These are phyloP conservation scores for Torulaspora delbrueckii DNA, from an alignment of 805 yeast species.

Conservation along the genomic window DNA sequence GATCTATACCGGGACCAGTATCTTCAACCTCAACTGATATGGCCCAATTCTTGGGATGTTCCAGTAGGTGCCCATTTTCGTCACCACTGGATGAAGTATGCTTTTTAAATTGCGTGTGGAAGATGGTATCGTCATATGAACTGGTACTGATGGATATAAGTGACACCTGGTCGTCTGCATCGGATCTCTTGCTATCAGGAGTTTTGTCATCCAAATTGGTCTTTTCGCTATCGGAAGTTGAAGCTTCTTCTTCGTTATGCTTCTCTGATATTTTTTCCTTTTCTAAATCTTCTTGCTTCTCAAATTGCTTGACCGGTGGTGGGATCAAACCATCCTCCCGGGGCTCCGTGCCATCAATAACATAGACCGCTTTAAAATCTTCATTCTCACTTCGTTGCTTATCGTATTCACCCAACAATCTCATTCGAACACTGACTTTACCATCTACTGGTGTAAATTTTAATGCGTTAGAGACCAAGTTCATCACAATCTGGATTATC, in stretches of 20 bases:
- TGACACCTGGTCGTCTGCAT: slow-evolving; percentile 15
- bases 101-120: slow-evolving; percentile 41
- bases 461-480: slow-evolving; percentile 81
- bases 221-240: slow-evolving; percentile 7
- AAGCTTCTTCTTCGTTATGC: background rate
- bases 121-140: slow-evolving; percentile 42
- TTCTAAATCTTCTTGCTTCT: background rate
- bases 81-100: slow-evolving; percentile 23
- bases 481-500: slow-evolving; percentile 88
- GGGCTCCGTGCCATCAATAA: slow-evolving; percentile 32
- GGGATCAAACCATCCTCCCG: slow-evolving; percentile 5
- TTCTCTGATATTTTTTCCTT: background rate
- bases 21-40: slow-evolving; percentile 65
- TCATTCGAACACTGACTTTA: slow-evolving; percentile 58
- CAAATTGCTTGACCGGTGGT: background rate
- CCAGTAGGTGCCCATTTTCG: slow-evolving; percentile 24
- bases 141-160: slow-evolving; percentile 28
- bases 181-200: slow-evolving; percentile 6
- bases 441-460: slow-evolving; percentile 93
- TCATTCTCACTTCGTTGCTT: slow-evolving; percentile 41
- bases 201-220: slow-evolving; percentile 5
- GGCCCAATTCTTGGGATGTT: slow-evolving; percentile 36
- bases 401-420: slow-evolving; percentile 69
- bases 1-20: slow-evolving; percentile 93
- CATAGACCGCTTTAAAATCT: slow-evolving; percentile 44